Evolutionary conservation across 768 basidiomycete genomes (phyloP), one percentile per base, ranked within the genome.

Genomic region (Panus rudis): DNA sequence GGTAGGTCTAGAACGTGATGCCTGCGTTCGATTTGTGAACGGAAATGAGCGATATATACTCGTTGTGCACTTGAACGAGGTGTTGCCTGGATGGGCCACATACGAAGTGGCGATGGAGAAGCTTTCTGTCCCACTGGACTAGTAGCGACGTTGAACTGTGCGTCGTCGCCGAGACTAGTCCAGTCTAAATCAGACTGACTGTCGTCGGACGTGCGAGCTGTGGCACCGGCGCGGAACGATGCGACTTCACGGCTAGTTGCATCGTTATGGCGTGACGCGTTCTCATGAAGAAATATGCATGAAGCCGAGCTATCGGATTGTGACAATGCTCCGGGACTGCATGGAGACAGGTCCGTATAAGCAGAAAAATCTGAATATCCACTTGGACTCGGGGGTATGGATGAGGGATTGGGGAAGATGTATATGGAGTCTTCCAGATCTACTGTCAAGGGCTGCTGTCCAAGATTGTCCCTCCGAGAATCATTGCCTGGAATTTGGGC

Each of bases 391-490:
- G 47, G 42, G 16, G 53, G 55, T 4, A 38, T 31, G n/a, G 58
- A 52, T 7, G 58, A 41, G 1, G 58, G 58, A 16, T 43, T 54
- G 5, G 58, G 58, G 20, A 59, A 59, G 23, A 59, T 52, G 46
- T 59, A 59, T 20, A 56, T 52, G 20, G 58, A 53, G 11, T 43
- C 35, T n/a, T 56, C 50, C 34, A 38, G 10, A 30, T 30, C 28
- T 10, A 30, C n/a, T n/a, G n/a, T n/a, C n/a, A n/a, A n/a, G n/a
- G n/a, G n/a, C n/a, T n/a, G n/a, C n/a, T n/a, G n/a, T n/a, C n/a
- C n/a, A n/a, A n/a, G n/a, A n/a, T n/a, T n/a, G n/a, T n/a, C n/a
- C n/a, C n/a, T n/a, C n/a, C n/a, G 28, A 10, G 16, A 30, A 30
- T 30, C 28, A 16, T 30, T 16, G 28, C 16, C 28, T 10, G 10